A percentile compares a stretch with the other conserved stretches of the same genome.
These are phyloP conservation scores for Pachysandra terminalis DNA, from an alignment of 164 flowering plant species.

Conservation along the genomic window DNA sequence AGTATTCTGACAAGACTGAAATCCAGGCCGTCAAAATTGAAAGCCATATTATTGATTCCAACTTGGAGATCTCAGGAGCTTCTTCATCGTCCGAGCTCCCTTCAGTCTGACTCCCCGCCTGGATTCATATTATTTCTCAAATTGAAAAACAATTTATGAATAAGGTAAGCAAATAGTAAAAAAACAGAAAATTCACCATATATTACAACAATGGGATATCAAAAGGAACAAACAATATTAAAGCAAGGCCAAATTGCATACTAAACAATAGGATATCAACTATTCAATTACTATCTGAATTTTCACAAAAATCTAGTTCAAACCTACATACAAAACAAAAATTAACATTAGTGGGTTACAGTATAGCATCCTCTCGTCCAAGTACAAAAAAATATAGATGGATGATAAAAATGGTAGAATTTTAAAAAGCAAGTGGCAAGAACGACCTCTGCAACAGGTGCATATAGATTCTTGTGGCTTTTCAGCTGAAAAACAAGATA, in stretches of 20 bases:
- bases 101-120: slow-evolving; percentile 37
- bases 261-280: too few relatives aligned
- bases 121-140: slow-evolving; percentile 1
- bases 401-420: neutral
- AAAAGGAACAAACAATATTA: neutral
- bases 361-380: neutral
- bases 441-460: slow-evolving; percentile 44
- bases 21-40: slow-evolving; percentile 58
- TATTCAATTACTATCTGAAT: too few relatives aligned
- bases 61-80: slow-evolving; percentile 54
- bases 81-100: slow-evolving; percentile 43
- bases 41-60: slow-evolving; percentile 68
- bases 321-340: neutral
- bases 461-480: slow-evolving; percentile 34
- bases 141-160: neutral
- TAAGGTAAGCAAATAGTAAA: neutral
- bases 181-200: neutral
- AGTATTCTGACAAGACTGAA: slow-evolving; percentile 54
- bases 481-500: slow-evolving; percentile 57
- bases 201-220: neutral
- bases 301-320: too few relatives aligned
- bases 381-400: neutral
- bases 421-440: neutral
- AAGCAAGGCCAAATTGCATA: neutral
- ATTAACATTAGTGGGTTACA: neutral